Conservation (phyloP, 2,329 filamentous ascomycete species). For the Talaromyces sp. region DNA sequence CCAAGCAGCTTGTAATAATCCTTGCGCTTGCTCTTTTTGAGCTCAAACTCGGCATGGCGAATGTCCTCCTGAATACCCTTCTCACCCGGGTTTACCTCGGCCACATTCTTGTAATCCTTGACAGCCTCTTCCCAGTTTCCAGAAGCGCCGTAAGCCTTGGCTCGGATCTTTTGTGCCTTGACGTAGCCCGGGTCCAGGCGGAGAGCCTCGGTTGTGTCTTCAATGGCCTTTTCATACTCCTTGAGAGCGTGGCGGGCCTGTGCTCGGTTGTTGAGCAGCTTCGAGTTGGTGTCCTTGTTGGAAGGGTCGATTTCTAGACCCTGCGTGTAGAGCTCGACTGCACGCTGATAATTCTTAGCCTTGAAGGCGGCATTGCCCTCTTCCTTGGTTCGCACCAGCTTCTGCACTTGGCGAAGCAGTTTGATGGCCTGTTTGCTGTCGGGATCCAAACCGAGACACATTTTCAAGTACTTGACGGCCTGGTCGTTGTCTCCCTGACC, state of each 20-base stretch:
- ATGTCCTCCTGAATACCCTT: conserved; percentile 77
- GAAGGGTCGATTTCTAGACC: conserved; percentile 79
- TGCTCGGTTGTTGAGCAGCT: conserved; percentile 89
- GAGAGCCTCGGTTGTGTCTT: conserved; percentile 80
- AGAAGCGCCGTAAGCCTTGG: conserved; percentile 77
- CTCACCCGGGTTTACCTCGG: conserved; percentile 78
- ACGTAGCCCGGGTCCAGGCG: conserved; percentile 76
- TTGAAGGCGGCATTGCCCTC: conserved; percentile 92
- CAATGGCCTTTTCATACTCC: conserved; percentile 73
- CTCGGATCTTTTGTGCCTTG: conserved; percentile 91
- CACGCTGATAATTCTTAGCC: conserved; percentile 69
- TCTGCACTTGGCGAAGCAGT: conserved; percentile 83
- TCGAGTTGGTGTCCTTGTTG: conserved; percentile 91
- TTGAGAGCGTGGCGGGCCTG: conserved; percentile 75
- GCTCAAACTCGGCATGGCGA: conserved; percentile 81
- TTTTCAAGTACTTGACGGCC: conserved; percentile 85
- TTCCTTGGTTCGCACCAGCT: conserved; percentile 87
- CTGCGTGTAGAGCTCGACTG: conserved; percentile 76
- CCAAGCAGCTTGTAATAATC: conserved; percentile 98
- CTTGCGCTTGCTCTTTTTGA: conserved; percentile 96
- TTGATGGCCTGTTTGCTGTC: conserved; percentile 86
- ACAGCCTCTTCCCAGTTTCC: conserved; percentile 91
- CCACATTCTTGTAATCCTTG: conserved; percentile 79
- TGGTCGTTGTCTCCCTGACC: conserved; percentile 92
- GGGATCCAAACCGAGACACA: conserved; percentile 83